Percentiles rank a stretch among this genome's conserved stretches.
Evolutionary conservation across 2,329 filamentous ascomycete species (phyloP).

Genomic region (Aspergillus ustus): DNA sequence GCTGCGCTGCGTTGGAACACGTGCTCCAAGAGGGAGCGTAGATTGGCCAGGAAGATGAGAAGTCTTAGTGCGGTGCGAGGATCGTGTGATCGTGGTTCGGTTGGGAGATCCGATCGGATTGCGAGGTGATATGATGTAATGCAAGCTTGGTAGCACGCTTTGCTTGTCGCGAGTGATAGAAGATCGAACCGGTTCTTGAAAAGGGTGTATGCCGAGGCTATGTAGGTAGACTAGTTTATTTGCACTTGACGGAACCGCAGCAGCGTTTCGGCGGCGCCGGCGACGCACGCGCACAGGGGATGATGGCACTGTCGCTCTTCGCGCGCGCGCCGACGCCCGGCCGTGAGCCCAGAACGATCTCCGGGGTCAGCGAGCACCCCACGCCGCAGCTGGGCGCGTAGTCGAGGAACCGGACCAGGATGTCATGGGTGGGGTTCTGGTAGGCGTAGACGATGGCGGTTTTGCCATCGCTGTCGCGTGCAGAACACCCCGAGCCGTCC

Average conservation of each 20-base stretch:
- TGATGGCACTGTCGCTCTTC: not conserved
- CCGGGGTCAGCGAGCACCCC: constrained; percentile 10
- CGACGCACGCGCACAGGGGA: not conserved
- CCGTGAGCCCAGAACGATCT: constrained; percentile 8
- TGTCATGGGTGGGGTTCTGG: not conserved
- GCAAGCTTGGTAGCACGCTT: too few relatives aligned
- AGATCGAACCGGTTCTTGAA: too few relatives aligned
- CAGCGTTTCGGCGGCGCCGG: not conserved
- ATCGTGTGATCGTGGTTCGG: too few relatives aligned
- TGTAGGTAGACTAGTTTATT: not conserved
- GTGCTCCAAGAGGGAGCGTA: too few relatives aligned
- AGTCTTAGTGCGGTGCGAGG: too few relatives aligned
- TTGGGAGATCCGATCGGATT: too few relatives aligned
- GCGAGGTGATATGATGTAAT: too few relatives aligned
- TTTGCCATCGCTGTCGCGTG: constrained; percentile 12
- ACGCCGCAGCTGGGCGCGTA: not conserved
- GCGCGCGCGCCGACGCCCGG: not conserved
- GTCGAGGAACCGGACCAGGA: constrained; percentile 11
- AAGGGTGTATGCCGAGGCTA: too few relatives aligned
- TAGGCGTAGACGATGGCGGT: constrained; percentile 19
- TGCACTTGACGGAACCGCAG: not conserved
- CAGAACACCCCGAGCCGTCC: not conserved
- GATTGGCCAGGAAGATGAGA: too few relatives aligned
- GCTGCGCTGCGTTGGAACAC: too few relatives aligned
- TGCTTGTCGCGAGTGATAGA: too few relatives aligned